Evolutionary conservation across 2,329 filamentous ascomycete genomes (phyloP), one percentile per base, ranked within the genome.

Genomic region (Diaporthe aspalathi): DNA sequence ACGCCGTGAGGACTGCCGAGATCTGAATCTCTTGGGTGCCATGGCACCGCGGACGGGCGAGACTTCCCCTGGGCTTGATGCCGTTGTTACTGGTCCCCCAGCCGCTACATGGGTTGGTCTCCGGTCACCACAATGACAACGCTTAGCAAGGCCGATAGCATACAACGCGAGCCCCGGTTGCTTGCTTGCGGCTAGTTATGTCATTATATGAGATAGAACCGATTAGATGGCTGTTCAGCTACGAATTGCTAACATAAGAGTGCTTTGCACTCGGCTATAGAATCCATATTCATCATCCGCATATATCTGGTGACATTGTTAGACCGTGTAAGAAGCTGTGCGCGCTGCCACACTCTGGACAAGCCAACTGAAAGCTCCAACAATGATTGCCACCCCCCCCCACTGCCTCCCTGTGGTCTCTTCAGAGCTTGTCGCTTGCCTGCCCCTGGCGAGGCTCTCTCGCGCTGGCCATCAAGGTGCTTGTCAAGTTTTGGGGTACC

Each of bases 391-490:
- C n/a, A n/a, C n/a, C n/a, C n/a, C n/a, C n/a, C n/a, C n/a, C n/a
- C n/a, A n/a, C n/a, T n/a, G n/a, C n/a, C n/a, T n/a, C n/a, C n/a
- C n/a, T n/a, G n/a, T n/a, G n/a, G 27, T 45, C 6, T 29, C 38
- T 45, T 16, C 12, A 45, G 54, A 17, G 27, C 52, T 3, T 52
- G 54, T 22, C 54, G 27, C 35, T 43, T 24, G 43, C 43, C 27
- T 49, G 43, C 11, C 27, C 38, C 50, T 20, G 45, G 11, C 20
- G 5, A 27, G 29, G 45, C n/a, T 24, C n/a, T 65, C 27, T 17
- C 17, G 53, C 11, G 53, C 32, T 38, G 29, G 66, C 67, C 67
- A 68, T 68, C 67, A 68, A 60, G 67, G 67, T 68, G 35, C 67
- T 22, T 60, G 53, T 24, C 45, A 38, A 32, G 9, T 38, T 38